These are phyloP conservation scores for Mycena maculata DNA, from an alignment of 768 basidiomycete species.

Conservation along the genomic window DNA sequence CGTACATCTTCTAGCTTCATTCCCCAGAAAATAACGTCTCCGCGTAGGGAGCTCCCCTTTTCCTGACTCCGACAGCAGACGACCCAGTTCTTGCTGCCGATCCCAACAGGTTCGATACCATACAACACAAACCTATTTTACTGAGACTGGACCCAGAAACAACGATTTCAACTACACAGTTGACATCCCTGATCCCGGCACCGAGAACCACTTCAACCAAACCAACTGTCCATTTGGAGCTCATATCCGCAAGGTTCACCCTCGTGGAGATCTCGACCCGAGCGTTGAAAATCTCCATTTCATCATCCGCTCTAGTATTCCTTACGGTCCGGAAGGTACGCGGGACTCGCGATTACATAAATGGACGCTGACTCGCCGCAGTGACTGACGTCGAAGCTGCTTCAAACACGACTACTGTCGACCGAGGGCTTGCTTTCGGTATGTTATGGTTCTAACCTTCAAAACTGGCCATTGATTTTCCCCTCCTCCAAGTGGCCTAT, in stretches of 20 bases:
- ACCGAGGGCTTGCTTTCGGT: slow-evolving; percentile 37
- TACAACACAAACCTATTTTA: too few relatives aligned
- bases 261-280: slow-evolving; percentile 38
- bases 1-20: neutral
- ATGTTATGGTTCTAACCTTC: neutral
- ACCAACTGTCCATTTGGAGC: slow-evolving; percentile 46
- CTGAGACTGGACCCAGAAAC: too few relatives aligned
- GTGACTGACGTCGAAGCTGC: slow-evolving; percentile 26
- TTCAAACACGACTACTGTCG: slow-evolving; percentile 21
- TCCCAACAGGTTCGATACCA: too few relatives aligned
- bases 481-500: slow-evolving; percentile 27
- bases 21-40: neutral
- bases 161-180: slow-evolving; percentile 47
- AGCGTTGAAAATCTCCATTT: slow-evolving; percentile 31
- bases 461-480: neutral
- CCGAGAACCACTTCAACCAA: slow-evolving; percentile 36
- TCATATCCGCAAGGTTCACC: slow-evolving; percentile 45
- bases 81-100: slow-evolving; percentile 38
- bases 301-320: slow-evolving; percentile 49
- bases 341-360: neutral
- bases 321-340: slow-evolving; percentile 43
- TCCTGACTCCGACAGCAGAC: slow-evolving; percentile 41
- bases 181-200: slow-evolving; percentile 26
- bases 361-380: neutral
- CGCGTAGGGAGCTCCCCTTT: slow-evolving; percentile 48